phyloP scores from a whole-genome alignment of 1,139 yeast species.

The Chernovozyma sophiae-reginae region DNA sequence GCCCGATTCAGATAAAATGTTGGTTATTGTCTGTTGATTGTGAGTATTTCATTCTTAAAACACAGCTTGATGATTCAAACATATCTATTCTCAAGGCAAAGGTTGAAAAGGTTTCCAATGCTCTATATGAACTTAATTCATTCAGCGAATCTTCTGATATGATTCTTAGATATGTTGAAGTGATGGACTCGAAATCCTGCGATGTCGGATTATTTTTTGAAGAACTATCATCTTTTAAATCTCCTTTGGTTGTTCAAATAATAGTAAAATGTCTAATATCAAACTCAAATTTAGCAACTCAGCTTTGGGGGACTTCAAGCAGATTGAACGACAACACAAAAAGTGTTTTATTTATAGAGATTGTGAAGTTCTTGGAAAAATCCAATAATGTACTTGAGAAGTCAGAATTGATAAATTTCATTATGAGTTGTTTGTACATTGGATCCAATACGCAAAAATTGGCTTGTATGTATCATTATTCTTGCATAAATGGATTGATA shows the following conservation, averaged over 20 bases:
- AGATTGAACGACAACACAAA: conserved; percentile 8
- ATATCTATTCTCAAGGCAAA: conserved; percentile 13
- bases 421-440: conserved; percentile 12
- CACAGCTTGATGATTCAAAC: conserved; percentile 10
- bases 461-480: conserved; percentile 18
- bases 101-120: conserved; percentile 16
- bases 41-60: conserved; percentile 18
- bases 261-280: conserved; percentile 11
- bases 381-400: conserved; percentile 10
- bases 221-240: conserved; percentile 1
- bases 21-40: conserved; percentile 17
- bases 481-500: conserved; percentile 17
- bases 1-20: conserved; percentile 1
- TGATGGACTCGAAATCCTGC: neutral
- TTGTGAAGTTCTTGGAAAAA: conserved; percentile 13
- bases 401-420: conserved; percentile 12
- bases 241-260: conserved; percentile 11
- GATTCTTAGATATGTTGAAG: conserved; percentile 3
- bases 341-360: conserved; percentile 3
- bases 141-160: conserved; percentile 5
- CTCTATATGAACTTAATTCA: conserved; percentile 7
- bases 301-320: conserved; percentile 4
- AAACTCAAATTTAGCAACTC: neutral
- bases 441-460: conserved; percentile 10
- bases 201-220: neutral